These are phyloP conservation scores for Penicillium sclerotiorum DNA, from an alignment of 2,329 filamentous ascomycete genomes.

Conservation along the genomic window DNA sequence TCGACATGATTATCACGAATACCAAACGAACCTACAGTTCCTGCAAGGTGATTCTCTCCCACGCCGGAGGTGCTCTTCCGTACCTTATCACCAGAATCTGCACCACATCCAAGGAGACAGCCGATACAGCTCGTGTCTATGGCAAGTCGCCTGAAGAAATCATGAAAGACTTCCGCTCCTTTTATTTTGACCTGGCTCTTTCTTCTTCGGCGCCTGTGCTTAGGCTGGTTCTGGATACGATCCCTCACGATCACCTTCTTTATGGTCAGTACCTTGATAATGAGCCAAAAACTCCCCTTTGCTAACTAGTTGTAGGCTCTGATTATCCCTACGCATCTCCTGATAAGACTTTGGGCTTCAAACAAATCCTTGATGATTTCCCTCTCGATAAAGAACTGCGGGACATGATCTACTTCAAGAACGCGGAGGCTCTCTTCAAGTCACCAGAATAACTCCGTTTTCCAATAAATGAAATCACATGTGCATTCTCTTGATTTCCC, in stretches of 20 bases:
- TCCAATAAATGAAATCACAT: background rate
- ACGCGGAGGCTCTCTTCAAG: conserved; percentile 13
- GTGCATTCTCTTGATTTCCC: no score
- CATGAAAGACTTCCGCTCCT: conserved; percentile 24
- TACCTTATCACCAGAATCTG: conserved; percentile 39
- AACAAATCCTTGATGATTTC: conserved; percentile 21
- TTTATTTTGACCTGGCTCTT: conserved; percentile 34
- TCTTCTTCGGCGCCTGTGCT: conserved; percentile 18
- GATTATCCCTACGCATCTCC: conserved; percentile 30
- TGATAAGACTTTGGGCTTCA: conserved; percentile 22
- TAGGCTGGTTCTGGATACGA: conserved; percentile 15
- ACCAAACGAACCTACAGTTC: conserved; percentile 34
- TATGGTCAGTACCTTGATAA: conserved; percentile 11
- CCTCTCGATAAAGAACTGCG: conserved; percentile 22
- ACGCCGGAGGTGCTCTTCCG: conserved; percentile 52
- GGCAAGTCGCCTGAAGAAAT: conserved; percentile 15
- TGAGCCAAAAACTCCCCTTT: no score
- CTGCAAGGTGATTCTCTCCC: conserved; percentile 53
- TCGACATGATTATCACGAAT: conserved; percentile 45
- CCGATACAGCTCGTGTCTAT: conserved; percentile 6
- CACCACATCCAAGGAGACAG: background rate
- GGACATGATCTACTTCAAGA: conserved; percentile 26
- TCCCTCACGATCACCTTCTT: conserved; percentile 25
- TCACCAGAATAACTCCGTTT: background rate
- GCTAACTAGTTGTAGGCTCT: conserved; percentile 8